phyloP scores from a whole-genome alignment of 2,329 filamentous ascomycete species.

The Colletotrichum cereale region DNA sequence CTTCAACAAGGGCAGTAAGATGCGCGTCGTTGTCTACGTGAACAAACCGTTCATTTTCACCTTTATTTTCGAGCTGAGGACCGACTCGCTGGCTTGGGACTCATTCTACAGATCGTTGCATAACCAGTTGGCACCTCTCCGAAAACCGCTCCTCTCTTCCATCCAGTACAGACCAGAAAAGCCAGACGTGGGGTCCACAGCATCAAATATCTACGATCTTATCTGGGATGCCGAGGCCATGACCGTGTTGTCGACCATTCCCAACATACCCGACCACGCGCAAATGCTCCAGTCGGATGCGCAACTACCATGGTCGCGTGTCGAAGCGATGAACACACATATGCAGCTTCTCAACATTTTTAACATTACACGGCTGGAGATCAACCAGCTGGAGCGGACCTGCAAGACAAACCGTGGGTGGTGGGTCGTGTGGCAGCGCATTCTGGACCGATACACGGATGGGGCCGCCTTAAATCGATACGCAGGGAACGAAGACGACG shows the following conservation, averaged over 20 bases:
- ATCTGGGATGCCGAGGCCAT: constrained; percentile 70
- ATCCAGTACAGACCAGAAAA: constrained; percentile 69
- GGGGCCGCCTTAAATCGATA: background rate
- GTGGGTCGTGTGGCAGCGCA: constrained; percentile 77
- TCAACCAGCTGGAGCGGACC: constrained; percentile 68
- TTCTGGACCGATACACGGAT: constrained; percentile 55
- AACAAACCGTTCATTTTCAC: constrained; percentile 82
- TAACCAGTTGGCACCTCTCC: constrained; percentile 70
- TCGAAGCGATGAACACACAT: constrained; percentile 75
- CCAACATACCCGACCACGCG: constrained; percentile 70
- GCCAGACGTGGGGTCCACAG: constrained; percentile 52
- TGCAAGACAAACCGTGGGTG: constrained; percentile 76
- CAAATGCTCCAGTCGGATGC: constrained; percentile 28
- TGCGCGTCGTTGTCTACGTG: constrained; percentile 80
- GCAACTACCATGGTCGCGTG: constrained; percentile 64
- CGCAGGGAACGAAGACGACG: constrained; percentile 5
- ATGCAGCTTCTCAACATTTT: constrained; percentile 72
- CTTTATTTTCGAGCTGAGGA: constrained; percentile 76
- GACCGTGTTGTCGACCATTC: constrained; percentile 73
- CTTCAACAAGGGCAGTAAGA: constrained; percentile 65
- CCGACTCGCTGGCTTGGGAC: constrained; percentile 69
- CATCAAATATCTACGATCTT: constrained; percentile 69
- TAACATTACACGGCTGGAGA: constrained; percentile 57
- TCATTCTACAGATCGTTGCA: constrained; percentile 71
- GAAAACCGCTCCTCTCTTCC: constrained; percentile 67